Base-by-base conservation (phyloP, 129 eudicot genomes). In the Flaveria brownii region DNA sequence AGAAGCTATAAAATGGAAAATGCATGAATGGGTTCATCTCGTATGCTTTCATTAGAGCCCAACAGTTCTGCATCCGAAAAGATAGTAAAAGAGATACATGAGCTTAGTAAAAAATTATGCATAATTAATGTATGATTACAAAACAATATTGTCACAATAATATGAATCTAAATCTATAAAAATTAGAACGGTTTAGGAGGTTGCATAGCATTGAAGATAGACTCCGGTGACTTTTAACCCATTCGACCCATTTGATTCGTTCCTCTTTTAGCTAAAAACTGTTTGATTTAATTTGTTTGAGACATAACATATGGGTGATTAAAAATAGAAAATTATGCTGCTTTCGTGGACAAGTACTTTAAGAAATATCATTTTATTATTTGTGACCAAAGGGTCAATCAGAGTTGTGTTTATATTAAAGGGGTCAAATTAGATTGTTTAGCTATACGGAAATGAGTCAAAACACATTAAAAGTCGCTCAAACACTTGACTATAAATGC, bases 11-110 rank as follows among this genome's bases (percentile, higher is more conserved):
- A 22, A 88, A 68, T 4, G 97, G 97, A 74, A 88, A 93, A 88
- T 93, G 93, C 64, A 84, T 33, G 9, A 90, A 42, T 7, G 97
- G 98, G 77, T 93, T 90, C 96, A 93, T 90, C 69, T 88, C 93
- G n/a, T 86, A 93, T 6, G 98, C 98, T 73, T 85, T 93, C 88
- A 84, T 76, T 18, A 93, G 87, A 52, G 88, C 87, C 75, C 86
- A 83, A 68, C 96, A 90, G 75, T 63, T 93, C 98, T 93, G 96
- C 86, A 88, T 57, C 3, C 71, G 33, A 4, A 78, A 61, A 28
- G 72, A 49, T 61, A 25, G 45, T 15, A 69, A 75, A 26, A 66
- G 6, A 45, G 57, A 67, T 6, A 5, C 26, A 62, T 14, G 20
- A 71, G 41, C 26, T 42, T 33, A 15, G 30, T 59, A 26, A 69